These are phyloP conservation scores for Hypoxylon sp. DNA, from an alignment of 2,329 filamentous ascomycete species.

Conservation along the genomic window DNA sequence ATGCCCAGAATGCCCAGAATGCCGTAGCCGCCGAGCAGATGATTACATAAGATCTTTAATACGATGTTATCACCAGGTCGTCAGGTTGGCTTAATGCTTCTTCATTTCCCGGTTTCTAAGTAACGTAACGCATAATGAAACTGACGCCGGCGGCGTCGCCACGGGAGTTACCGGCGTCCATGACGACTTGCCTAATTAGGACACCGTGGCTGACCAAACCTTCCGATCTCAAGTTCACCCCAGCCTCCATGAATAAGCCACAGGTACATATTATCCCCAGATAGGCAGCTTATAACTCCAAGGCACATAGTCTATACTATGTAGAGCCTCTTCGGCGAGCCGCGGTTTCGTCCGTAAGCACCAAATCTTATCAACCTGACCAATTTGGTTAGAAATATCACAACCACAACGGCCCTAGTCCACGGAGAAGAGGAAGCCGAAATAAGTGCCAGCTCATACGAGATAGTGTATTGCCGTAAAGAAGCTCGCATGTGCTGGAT, in stretches of 20 bases:
- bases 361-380: background rate
- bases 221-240: conserved; percentile 4
- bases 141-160: conserved; percentile 6
- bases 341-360: conserved; percentile 6
- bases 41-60: conserved; percentile 14
- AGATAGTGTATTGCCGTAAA: background rate
- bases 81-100: conserved; percentile 4
- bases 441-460: background rate
- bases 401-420: background rate
- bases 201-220: conserved; percentile 13
- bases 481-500: background rate
- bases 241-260: conserved; percentile 11
- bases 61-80: background rate
- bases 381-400: background rate
- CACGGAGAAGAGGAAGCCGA: background rate
- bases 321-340: conserved; percentile 20
- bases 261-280: conserved; percentile 4
- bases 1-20: no score
- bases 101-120: conserved; percentile 12
- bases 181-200: conserved; percentile 27
- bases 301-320: background rate
- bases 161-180: conserved; percentile 1
- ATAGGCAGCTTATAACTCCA: conserved; percentile 3
- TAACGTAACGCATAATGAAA: conserved; percentile 21
- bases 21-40: conserved; percentile 6